Conservation (phyloP, 805 yeast species). For the Phaffomyces antillensis region DNA sequence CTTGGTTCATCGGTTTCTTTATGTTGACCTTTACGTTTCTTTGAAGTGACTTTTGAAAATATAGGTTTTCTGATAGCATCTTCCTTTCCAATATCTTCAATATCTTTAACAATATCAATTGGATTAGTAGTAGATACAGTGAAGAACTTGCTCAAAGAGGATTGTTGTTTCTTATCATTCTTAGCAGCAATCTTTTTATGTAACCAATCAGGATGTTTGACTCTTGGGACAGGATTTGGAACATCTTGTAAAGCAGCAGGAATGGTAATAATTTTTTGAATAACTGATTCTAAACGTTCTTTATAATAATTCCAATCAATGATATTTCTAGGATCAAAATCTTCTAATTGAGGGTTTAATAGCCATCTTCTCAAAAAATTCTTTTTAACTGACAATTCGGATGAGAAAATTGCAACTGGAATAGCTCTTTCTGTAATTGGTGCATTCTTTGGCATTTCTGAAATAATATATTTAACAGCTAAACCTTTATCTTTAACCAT, state of each 20-base stretch:
- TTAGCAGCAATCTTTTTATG: slow-evolving; percentile 50
- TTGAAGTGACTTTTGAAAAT: slow-evolving; percentile 31
- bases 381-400: slow-evolving; percentile 65
- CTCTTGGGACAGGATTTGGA: slow-evolving; percentile 89
- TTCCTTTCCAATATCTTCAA: slow-evolving; percentile 61
- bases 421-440: slow-evolving; percentile 95
- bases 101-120: slow-evolving; percentile 46
- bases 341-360: slow-evolving; percentile 63
- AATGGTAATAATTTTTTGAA: slow-evolving; percentile 90
- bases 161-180: slow-evolving; percentile 68
- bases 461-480: slow-evolving; percentile 89
- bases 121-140: slow-evolving; percentile 35
- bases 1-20: slow-evolving; percentile 27
- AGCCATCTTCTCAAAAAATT: slow-evolving; percentile 82
- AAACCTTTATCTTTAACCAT: slow-evolving; percentile 96
- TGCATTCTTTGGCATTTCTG: slow-evolving; percentile 72
- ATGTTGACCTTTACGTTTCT: slow-evolving; percentile 27
- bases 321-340: slow-evolving; percentile 81
- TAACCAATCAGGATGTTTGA: slow-evolving; percentile 92
- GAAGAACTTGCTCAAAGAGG: slow-evolving; percentile 55
- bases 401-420: slow-evolving; percentile 92
- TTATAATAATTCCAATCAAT: slow-evolving; percentile 92
- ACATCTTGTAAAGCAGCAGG: slow-evolving; percentile 95
- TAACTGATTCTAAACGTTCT: slow-evolving; percentile 85
- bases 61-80: slow-evolving; percentile 19